Percentiles rank a stretch among this genome's conserved stretches.
Evolutionary conservation across 2,329 filamentous ascomycete species (phyloP).

Genomic region (Arthrobotrys sinensis): DNA sequence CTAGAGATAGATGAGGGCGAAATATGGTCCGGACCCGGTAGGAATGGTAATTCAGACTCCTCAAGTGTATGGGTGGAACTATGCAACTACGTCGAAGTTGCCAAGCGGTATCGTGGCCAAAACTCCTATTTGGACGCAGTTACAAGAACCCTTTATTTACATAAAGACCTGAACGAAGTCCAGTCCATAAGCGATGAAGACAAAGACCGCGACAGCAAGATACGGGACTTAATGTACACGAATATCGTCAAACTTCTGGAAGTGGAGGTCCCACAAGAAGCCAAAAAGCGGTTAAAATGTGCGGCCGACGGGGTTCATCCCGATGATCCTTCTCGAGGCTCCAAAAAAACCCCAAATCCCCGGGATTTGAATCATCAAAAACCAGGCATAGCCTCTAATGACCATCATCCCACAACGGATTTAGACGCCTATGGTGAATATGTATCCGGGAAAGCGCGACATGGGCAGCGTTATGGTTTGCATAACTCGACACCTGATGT

Average conservation of each 20-base stretch:
- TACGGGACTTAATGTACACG: constrained; percentile 12
- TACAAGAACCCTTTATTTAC: neutral
- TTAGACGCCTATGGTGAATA: too few species aligned
- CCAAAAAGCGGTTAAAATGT: neutral
- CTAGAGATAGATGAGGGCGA: constrained; percentile 16
- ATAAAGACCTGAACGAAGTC: neutral
- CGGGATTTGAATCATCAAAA: too few species aligned
- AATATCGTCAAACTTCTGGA: constrained; percentile 11
- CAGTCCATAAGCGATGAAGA: neutral
- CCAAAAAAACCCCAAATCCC: neutral
- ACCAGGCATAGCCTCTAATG: too few species aligned
- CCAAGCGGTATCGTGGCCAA: neutral
- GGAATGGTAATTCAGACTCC: neutral
- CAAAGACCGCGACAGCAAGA: neutral
- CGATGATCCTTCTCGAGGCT: neutral
- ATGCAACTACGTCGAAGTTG: constrained; percentile 2
- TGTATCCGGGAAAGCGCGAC: too few species aligned
- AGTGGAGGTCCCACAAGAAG: neutral
- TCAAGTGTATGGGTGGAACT: neutral
- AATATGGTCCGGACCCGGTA: neutral
- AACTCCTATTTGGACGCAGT: constrained; percentile 6
- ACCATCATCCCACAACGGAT: too few species aligned
- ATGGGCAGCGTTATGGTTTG: too few species aligned
- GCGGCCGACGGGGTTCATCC: too few species aligned
- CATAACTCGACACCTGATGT: too few species aligned